Percentiles rank a stretch among this genome's conserved stretches.
These are phyloP conservation scores for Nelumbo lutea DNA, from an alignment of 164 flowering plant genomes.

Conservation along the genomic window DNA sequence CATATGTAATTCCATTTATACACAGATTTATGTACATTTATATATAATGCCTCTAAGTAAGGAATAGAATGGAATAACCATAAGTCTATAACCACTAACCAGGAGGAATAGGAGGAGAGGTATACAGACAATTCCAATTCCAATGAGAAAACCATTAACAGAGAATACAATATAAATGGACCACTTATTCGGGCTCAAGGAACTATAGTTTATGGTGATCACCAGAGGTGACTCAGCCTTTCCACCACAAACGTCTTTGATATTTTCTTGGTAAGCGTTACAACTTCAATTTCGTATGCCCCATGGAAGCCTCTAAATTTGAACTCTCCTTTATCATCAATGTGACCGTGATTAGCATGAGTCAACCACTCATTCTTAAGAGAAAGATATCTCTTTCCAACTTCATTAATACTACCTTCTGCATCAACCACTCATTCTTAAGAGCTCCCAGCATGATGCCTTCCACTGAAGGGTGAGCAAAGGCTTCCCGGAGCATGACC, in stretches of 20 bases:
- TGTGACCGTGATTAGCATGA: conserved; percentile 41
- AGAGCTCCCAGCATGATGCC: conserved; percentile 96
- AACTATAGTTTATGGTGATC: conserved; percentile 47
- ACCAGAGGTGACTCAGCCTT: conserved; percentile 54
- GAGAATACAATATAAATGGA: too few relatives aligned
- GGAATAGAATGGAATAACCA: too few relatives aligned
- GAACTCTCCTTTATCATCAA: conserved; percentile 56
- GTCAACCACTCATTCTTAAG: conserved; percentile 80
- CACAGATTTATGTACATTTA: too few relatives aligned
- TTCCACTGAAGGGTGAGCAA: conserved; percentile 87
- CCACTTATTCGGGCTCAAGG: neutral
- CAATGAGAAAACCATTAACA: too few relatives aligned
- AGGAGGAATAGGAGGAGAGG: too few relatives aligned
- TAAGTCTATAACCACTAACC: too few relatives aligned
- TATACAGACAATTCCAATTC: too few relatives aligned
- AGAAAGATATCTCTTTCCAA: conserved; percentile 58
- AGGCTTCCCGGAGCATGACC: conserved; percentile 87
- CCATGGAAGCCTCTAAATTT: conserved; percentile 84
- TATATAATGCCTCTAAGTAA: too few relatives aligned
- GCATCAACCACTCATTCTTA: conserved; percentile 88
- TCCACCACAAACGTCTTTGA: conserved; percentile 68
- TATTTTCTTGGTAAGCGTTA: conserved; percentile 22
- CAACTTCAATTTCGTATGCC: conserved; percentile 46
- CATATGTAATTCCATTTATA: too few relatives aligned
- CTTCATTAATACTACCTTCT: conserved; percentile 82